Evolutionary conservation across 345 rosid genomes (phyloP).

Genomic region (Lumnitzera littorea): DNA sequence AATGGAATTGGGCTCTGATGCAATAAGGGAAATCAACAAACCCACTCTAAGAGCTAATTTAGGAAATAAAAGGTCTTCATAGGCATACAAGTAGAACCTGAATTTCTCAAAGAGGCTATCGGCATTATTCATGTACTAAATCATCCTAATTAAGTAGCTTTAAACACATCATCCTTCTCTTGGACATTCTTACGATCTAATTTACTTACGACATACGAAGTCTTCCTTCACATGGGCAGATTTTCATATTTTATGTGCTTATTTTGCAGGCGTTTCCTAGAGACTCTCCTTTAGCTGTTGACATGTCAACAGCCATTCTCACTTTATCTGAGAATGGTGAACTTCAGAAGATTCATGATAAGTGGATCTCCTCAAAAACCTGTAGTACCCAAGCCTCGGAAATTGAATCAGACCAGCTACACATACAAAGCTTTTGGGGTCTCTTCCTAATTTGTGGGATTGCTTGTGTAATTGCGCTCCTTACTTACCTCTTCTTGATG

Average conservation of each 20-base stretch:
- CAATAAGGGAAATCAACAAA: too few relatives aligned
- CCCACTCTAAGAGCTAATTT: too few relatives aligned
- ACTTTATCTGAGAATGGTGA: conserved; percentile 71
- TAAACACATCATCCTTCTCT: too few relatives aligned
- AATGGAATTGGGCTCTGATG: too few relatives aligned
- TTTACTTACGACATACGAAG: not conserved
- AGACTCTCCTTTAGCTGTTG: conserved; percentile 79
- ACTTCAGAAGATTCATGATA: conserved; percentile 67
- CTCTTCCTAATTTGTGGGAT: conserved; percentile 70
- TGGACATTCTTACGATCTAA: not conserved
- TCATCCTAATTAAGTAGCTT: too few relatives aligned
- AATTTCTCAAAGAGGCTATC: too few relatives aligned
- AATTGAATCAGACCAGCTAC: conserved; percentile 57
- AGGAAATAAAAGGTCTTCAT: too few relatives aligned
- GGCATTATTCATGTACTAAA: too few relatives aligned
- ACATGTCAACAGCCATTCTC: conserved; percentile 87
- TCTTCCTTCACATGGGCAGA: not conserved
- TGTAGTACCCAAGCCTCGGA: conserved; percentile 34
- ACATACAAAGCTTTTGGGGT: conserved; percentile 74
- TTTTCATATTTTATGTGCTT: not conserved
- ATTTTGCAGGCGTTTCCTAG: conserved; percentile 67
- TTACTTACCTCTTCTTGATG: conserved; percentile 42
- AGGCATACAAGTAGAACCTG: too few relatives aligned
- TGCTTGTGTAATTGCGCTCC: conserved; percentile 50
- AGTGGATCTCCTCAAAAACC: conserved; percentile 48